Evolutionary conservation across 345 rosid species (phyloP), one percentile per base, ranked within the genome.

Genomic region (Passiflora organensis): DNA sequence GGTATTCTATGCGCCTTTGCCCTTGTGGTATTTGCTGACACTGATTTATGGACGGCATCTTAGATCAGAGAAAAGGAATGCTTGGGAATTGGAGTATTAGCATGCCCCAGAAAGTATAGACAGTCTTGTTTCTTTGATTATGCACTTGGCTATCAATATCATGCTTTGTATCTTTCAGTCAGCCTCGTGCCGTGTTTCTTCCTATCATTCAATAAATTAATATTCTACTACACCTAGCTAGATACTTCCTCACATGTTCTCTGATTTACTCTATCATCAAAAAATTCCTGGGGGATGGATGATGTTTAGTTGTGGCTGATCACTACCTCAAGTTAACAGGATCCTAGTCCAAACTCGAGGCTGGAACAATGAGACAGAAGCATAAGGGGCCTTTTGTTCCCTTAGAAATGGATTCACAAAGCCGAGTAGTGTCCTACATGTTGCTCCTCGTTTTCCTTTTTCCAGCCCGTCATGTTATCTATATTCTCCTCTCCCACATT

Each of bases 81-180:
- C n/a, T n/a, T n/a, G 44, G 15, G 32, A 18, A 13, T 51, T 51
- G 54, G 19, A 25, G 62, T 48, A 43, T 59, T 57, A 59, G 64
- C n/a, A n/a, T 78, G 86, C 81, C 71, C 62, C 65, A 64, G 54
- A 69, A 81, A 76, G 81, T 62, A 62, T 58, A 62, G 79, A 71
- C 86, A 78, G 53, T 51, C 32, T 17, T 32, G 45, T 50, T 48
- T 58, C 52, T 51, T 50, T 18, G 53, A 62, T 21, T 55, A 58
- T 75, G 62, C 55, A 43, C 65, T 67, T 69, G 72, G 46, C 71
- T 54, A 48, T 67, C 83, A 72, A 58, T 44, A 56, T 58, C 69
- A 55, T 60, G 58, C 60, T 42, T 19, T 60, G 66, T 52, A 58
- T 64, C 72, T 78, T 72, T 69, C 67, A 64, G 66, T 70, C 74